A percentile compares a stretch with the other conserved stretches of the same genome.
phyloP scores from a whole-genome alignment of 192 early-diverging fungal genomes.

The Gaertneriomyces semiglobifer region DNA sequence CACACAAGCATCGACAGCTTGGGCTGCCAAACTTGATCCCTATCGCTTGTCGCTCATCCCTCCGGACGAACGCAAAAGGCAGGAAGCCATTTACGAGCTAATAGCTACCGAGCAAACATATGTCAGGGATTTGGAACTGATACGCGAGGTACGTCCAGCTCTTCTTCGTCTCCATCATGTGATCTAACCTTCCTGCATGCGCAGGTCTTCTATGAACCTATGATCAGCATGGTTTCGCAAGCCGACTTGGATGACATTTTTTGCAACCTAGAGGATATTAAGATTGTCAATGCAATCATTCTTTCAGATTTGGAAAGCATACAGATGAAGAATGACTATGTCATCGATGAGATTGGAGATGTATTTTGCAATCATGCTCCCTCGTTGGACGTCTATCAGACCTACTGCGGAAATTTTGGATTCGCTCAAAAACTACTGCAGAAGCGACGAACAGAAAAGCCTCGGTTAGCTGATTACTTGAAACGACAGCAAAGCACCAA shows the following conservation, averaged over 20 bases:
- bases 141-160: slow-evolving; percentile 53
- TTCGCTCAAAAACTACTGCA: slow-evolving; percentile 61
- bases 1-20: slow-evolving; percentile 22
- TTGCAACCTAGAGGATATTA: slow-evolving; percentile 56
- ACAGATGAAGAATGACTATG: slow-evolving; percentile 47
- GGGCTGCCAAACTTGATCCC: slow-evolving; percentile 32
- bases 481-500: slow-evolving; percentile 56
- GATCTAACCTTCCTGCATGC: background rate
- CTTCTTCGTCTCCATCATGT: background rate
- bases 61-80: slow-evolving; percentile 67
- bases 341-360: slow-evolving; percentile 52
- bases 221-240: slow-evolving; percentile 49
- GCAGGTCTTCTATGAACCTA: slow-evolving; percentile 61
- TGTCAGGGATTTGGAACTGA: slow-evolving; percentile 67
- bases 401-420: slow-evolving; percentile 66
- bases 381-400: slow-evolving; percentile 56
- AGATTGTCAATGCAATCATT: slow-evolving; percentile 63
- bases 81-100: slow-evolving; percentile 79
- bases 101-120: slow-evolving; percentile 75
- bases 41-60: slow-evolving; percentile 41
- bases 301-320: slow-evolving; percentile 64
- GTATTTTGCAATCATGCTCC: slow-evolving; percentile 44
- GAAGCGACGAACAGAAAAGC: slow-evolving; percentile 48
- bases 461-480: slow-evolving; percentile 56
- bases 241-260: slow-evolving; percentile 44